Evolutionary conservation across 139 green algal genomes (phyloP).

Genomic region (Pleodorina starrii): DNA sequence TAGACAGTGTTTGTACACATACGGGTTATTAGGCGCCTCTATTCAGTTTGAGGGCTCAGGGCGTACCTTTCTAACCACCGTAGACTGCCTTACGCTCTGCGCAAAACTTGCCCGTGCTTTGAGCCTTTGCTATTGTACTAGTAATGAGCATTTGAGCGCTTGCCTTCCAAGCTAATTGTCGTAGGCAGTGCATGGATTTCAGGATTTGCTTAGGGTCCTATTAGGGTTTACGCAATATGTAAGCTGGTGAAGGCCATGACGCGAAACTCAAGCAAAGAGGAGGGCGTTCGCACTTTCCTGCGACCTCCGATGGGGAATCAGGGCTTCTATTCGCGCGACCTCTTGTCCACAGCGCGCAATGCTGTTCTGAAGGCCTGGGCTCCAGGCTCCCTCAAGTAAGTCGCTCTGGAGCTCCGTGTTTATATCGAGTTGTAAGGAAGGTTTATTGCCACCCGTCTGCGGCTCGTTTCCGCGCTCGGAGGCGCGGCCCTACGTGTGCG

Average conservation of each 20-base stretch:
- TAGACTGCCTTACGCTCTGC: too few relatives aligned
- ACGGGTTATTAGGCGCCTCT: too few relatives aligned
- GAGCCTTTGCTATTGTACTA: too few relatives aligned
- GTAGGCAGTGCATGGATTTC: too few relatives aligned
- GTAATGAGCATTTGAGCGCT: too few relatives aligned
- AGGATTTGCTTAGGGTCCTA: not conserved
- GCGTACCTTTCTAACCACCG: too few relatives aligned
- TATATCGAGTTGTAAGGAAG: not conserved
- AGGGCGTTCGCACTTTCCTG: conserved; percentile 1
- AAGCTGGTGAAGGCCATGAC: not conserved
- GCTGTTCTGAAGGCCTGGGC: conserved; percentile 1
- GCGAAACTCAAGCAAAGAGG: not conserved
- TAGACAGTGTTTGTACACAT: not conserved
- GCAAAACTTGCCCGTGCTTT: too few relatives aligned
- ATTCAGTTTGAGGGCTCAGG: not conserved
- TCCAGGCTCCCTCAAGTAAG: not conserved
- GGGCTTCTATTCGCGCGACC: not conserved
- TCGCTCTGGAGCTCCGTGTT: not conserved
- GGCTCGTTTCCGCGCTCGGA: not conserved
- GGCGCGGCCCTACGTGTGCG: not conserved
- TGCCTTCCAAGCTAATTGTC: too few relatives aligned
- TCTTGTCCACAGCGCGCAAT: not conserved
- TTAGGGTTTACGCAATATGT: conserved; percentile 14
- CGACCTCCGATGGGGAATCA: conserved; percentile 12
- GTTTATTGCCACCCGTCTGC: not conserved